Evolutionary conservation across 495 filamentous ascomycete species (phyloP).

Genomic region (Penicillium desertorum): DNA sequence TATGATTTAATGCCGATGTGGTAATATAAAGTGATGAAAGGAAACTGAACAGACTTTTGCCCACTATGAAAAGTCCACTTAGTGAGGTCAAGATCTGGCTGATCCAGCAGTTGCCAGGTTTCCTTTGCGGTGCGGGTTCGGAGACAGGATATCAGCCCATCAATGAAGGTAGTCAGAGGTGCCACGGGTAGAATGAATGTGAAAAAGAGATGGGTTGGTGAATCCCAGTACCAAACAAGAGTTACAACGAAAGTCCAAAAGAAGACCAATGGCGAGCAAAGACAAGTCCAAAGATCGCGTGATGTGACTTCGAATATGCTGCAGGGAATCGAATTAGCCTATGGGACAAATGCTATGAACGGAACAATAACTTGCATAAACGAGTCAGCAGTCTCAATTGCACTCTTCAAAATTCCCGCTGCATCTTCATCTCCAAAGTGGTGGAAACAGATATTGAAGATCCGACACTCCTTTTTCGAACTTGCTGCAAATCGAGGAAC

Average conservation of each 20-base stretch:
- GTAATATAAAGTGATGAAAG: conserved; percentile 29
- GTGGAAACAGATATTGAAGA: conserved; percentile 75
- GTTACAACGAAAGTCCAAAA: conserved; percentile 54
- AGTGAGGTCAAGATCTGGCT: conserved; percentile 43
- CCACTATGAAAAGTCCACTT: conserved; percentile 59
- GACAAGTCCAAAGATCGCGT: conserved; percentile 51
- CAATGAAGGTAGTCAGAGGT: conserved; percentile 62
- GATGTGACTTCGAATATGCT: conserved; percentile 75
- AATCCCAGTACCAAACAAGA: conserved; percentile 61
- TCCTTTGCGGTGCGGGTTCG: conserved; percentile 65
- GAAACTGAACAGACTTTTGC: conserved; percentile 31
- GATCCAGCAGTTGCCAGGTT: conserved; percentile 55
- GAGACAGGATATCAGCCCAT: conserved; percentile 64
- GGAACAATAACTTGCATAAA: conserved; percentile 51
- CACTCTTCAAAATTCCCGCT: conserved; percentile 56
- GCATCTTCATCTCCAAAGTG: conserved; percentile 69
- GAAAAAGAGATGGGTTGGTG: conserved; percentile 58
- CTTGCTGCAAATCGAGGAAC: conserved; percentile 25
- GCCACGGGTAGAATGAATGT: conserved; percentile 64
- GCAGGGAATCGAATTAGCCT: neutral
- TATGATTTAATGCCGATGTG: conserved; percentile 4
- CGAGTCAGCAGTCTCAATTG: conserved; percentile 60
- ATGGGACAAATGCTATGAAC: neutral
- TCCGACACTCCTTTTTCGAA: conserved; percentile 50
- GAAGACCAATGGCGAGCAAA: conserved; percentile 56